Evolutionary conservation across 225 moss, liverwort and hornwort species (phyloP), one percentile per base, ranked within the genome.

Genomic region (Marchantia polymorpha): DNA sequence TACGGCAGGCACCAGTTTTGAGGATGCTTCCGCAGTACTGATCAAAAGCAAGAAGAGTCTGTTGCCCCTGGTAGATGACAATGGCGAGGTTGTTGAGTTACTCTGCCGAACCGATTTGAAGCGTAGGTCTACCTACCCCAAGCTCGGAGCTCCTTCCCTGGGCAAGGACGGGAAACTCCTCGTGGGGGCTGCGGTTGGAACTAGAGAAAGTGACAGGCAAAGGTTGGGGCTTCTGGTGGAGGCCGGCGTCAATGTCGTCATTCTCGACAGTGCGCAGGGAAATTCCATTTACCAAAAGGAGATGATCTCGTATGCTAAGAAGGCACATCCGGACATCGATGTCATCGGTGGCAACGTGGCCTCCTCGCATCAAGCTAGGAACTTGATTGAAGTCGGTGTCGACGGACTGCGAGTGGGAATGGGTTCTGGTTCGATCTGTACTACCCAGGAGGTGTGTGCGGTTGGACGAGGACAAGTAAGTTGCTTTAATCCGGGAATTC

Each of bases 401-500:
- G 95, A 95, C 75, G 93, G 82, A 0, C 83, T 95, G 73, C 87
- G 95, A 29, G 95, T 95, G 10, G 95, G 95, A 68, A 95, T 95
- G 95, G 95, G 95, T 17, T 92, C 95, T 0, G 95, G 93, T 11
- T 93, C 93, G 8, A 95, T 95, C 30, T 95, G 95, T 81, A 95
- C 95, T 12, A 95, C 95, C 10, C 93, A 93, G 80, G 94, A 94
- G 54, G 94, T 94, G 58, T 94, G 94, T 71, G 94, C 92, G 7
- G 94, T 94, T 0, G 94, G 95, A 82, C 86, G 95, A 69, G 95
- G 90, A 72, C 94, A 94, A 83, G 93, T 91, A 84, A 15, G 82
- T 80, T 20, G 10, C 53, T n/a, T 20, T 2, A 53, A 25, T 6
- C 64, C 16, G 14, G 39, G 30, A 17, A 47, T 16, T 47, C 39